These are phyloP conservation scores for Phytophthora macrochlamydospora DNA, from an alignment of 352 stramenopile species.

Conservation along the genomic window DNA sequence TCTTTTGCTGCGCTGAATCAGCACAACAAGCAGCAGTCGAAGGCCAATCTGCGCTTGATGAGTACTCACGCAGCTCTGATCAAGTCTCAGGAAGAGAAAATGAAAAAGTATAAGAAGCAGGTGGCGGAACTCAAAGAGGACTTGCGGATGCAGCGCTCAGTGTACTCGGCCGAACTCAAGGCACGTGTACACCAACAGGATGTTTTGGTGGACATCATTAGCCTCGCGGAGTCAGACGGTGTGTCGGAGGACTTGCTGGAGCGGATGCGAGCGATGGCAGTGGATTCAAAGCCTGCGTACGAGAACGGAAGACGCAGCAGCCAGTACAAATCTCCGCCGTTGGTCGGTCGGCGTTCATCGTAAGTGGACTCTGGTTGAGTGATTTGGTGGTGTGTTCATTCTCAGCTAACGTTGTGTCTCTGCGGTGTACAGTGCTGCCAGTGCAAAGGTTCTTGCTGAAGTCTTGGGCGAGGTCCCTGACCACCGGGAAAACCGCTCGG, in stretches of 20 bases:
- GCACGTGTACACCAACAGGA: slow-evolving; percentile 55
- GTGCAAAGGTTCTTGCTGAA: slow-evolving; percentile 13
- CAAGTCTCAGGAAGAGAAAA: slow-evolving; percentile 90
- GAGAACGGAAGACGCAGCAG: slow-evolving; percentile 50
- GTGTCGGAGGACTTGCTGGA: slow-evolving; percentile 48
- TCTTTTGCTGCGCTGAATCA: slow-evolving; percentile 93
- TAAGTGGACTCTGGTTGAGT: slow-evolving; percentile 18
- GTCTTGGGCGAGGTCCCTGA: slow-evolving; percentile 7
- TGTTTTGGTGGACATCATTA: slow-evolving; percentile 44
- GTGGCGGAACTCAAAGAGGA: slow-evolving; percentile 84
- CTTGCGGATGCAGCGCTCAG: slow-evolving; percentile 76
- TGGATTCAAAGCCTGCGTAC: slow-evolving; percentile 74
- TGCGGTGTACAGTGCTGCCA: slow-evolving; percentile 15
- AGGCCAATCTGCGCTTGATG: slow-evolving; percentile 91
- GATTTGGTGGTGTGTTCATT: neutral
- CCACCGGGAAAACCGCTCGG: slow-evolving; percentile 52
- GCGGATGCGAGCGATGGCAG: slow-evolving; percentile 61
- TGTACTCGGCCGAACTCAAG: slow-evolving; percentile 81
- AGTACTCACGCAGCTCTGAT: slow-evolving; percentile 85
- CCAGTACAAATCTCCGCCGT: slow-evolving; percentile 17
- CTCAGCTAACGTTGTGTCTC: slow-evolving; percentile 17
- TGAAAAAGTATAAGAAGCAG: slow-evolving; percentile 91
- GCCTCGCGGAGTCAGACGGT: slow-evolving; percentile 57
- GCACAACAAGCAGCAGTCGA: slow-evolving; percentile 94
- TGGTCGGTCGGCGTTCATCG: slow-evolving; percentile 25